phyloP scores from a whole-genome alignment of 2,329 filamentous ascomycete species.

The Fusarium setosum region DNA sequence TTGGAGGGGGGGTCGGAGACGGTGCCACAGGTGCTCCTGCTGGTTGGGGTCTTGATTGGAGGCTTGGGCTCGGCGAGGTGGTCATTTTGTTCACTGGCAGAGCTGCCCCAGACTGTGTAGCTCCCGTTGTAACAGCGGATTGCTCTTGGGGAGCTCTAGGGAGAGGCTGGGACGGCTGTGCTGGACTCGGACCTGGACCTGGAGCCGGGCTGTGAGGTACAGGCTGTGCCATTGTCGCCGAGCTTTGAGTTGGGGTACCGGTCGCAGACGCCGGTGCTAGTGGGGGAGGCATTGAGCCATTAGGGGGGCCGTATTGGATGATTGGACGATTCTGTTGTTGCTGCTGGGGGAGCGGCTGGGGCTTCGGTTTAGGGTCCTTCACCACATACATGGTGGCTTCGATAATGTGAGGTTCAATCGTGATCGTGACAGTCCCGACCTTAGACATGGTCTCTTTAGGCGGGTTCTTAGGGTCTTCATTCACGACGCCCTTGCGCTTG shows the following conservation, averaged over 20 bases:
- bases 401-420: slow-evolving; percentile 83
- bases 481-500: slow-evolving; percentile 73
- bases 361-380: slow-evolving; percentile 68
- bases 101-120: slow-evolving; percentile 27
- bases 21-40: slow-evolving; percentile 30
- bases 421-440: slow-evolving; percentile 78
- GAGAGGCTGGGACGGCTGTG: slow-evolving; percentile 29
- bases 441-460: slow-evolving; percentile 78
- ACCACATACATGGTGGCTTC: slow-evolving; percentile 80
- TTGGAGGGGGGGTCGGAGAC: slow-evolving; percentile 34
- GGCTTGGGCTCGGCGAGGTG: slow-evolving; percentile 32
- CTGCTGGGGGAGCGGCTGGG: slow-evolving; percentile 49
- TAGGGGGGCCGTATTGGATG: slow-evolving; percentile 74
- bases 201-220: slow-evolving; percentile 35
- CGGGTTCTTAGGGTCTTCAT: slow-evolving; percentile 74
- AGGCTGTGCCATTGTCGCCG: slow-evolving; percentile 28
- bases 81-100: slow-evolving; percentile 27
- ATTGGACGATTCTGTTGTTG: slow-evolving; percentile 60
- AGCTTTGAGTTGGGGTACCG: slow-evolving; percentile 33
- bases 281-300: slow-evolving; percentile 69
- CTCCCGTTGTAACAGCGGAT: slow-evolving; percentile 13
- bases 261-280: slow-evolving; percentile 49
- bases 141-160: slow-evolving; percentile 26
- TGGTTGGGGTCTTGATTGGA: slow-evolving; percentile 27
- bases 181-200: slow-evolving; percentile 27